Conservation (phyloP, 179 eudicot species). For the Drosera spatulata region DNA sequence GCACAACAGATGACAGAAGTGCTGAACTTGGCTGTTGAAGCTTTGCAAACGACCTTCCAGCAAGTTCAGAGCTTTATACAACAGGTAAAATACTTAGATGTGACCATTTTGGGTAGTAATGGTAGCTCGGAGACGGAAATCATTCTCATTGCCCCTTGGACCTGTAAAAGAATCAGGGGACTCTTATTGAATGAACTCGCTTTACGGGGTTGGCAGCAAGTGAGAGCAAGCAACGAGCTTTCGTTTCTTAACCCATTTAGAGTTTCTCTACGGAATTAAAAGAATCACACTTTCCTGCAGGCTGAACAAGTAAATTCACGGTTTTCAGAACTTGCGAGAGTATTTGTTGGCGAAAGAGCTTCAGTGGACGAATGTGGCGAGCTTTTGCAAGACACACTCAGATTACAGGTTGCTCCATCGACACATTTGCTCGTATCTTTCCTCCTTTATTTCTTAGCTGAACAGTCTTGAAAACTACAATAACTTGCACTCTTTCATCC, state of each 20-base stretch:
- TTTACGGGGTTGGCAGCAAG: background rate
- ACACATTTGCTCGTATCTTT: background rate
- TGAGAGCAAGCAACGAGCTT: background rate
- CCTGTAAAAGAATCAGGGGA: background rate
- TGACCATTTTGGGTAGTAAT: background rate
- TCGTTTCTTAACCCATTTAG: background rate
- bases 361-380: slow-evolving; percentile 58
- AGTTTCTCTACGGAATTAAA: background rate
- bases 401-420: slow-evolving; percentile 36
- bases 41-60: slow-evolving; percentile 34
- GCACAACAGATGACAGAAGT: slow-evolving; percentile 43
- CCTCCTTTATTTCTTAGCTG: background rate
- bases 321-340: slow-evolving; percentile 48
- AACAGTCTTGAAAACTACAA: too few species aligned
- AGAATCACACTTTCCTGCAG: slow-evolving; percentile 20
- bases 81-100: slow-evolving; percentile 24
- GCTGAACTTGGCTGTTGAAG: slow-evolving; percentile 41
- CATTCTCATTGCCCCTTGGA: background rate
- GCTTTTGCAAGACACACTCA: slow-evolving; percentile 29
- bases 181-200: too few species aligned
- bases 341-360: slow-evolving; percentile 42
- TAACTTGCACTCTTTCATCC: too few species aligned
- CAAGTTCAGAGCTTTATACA: slow-evolving; percentile 40
- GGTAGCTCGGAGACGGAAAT: too few species aligned
- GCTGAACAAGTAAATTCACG: slow-evolving; percentile 51